These are phyloP conservation scores for Penicillium fuscoglaucum DNA, from an alignment of 2,329 filamentous ascomycete genomes.

Conservation along the genomic window DNA sequence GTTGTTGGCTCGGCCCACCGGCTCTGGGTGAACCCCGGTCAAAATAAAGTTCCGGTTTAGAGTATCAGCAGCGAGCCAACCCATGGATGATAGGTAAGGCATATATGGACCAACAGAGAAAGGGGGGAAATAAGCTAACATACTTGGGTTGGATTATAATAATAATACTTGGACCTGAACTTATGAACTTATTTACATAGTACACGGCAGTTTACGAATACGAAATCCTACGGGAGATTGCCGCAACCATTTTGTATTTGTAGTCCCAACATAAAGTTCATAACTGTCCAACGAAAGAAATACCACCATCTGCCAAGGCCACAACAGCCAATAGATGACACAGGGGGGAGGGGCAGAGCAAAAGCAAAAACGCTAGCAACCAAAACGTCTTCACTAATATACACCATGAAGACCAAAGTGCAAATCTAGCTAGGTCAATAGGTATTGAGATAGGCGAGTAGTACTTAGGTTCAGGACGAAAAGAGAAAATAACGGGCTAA, in stretches of 20 bases:
- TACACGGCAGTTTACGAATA: background rate
- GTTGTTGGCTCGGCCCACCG: background rate
- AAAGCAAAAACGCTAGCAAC: constrained; percentile 3
- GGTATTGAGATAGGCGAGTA: constrained; percentile 20
- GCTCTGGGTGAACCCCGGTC: too few species aligned
- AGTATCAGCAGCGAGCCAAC: background rate
- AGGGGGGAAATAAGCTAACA: background rate
- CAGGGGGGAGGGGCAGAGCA: background rate
- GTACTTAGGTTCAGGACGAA: constrained; percentile 24
- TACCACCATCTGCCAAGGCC: constrained; percentile 10
- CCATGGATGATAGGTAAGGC: too few species aligned
- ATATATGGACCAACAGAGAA: background rate
- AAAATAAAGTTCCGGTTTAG: background rate
- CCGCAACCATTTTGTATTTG: background rate
- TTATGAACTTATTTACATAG: background rate
- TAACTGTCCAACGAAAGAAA: constrained; percentile 1
- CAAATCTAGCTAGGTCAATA: constrained; percentile 17
- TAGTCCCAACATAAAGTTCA: background rate
- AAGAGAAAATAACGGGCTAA: constrained; percentile 21
- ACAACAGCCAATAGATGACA: background rate
- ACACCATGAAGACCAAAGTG: constrained; percentile 29
- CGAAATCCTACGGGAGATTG: background rate
- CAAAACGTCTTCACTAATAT: constrained; percentile 25
- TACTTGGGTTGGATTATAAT: background rate
- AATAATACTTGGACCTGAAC: background rate